Percentiles rank a stretch among this genome's conserved stretches.
Evolutionary conservation across 2,329 filamentous ascomycete species (phyloP).

Genomic region (Xylariaceae sp.): DNA sequence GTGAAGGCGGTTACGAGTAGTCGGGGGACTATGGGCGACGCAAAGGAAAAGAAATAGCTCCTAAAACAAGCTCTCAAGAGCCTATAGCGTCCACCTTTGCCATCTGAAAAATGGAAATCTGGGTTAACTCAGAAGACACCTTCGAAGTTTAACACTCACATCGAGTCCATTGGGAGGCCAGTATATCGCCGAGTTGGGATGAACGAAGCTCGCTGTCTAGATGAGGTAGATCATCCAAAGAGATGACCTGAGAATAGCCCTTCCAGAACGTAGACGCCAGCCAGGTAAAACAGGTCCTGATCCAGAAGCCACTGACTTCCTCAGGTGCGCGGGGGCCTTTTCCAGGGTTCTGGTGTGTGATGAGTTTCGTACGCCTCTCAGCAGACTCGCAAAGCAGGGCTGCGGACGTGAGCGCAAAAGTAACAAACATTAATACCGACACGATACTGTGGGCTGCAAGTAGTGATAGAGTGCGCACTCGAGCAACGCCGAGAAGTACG

Average conservation of each 20-base stretch:
- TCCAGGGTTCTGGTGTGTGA: not conserved
- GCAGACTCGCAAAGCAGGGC: conserved; percentile 4
- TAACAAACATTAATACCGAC: conserved; percentile 5
- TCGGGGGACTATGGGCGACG: conserved; percentile 4
- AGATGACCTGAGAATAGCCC: conserved; percentile 7
- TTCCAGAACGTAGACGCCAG: conserved; percentile 7
- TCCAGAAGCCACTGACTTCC: conserved; percentile 7
- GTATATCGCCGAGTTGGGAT: too few species aligned
- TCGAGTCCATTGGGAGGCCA: too few species aligned
- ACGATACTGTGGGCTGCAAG: not conserved
- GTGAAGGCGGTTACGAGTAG: conserved; percentile 6
- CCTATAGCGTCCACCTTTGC: conserved; percentile 2
- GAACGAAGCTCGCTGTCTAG: conserved; percentile 10
- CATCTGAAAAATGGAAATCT: not conserved
- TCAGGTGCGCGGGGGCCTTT: conserved; percentile 4
- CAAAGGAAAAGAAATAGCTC: conserved; percentile 3
- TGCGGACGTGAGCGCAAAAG: conserved; percentile 2
- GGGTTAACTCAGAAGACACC: too few species aligned
- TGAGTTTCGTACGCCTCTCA: not conserved
- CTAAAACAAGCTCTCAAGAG: conserved; percentile 5
- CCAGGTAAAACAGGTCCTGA: conserved; percentile 8
- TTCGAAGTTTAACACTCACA: too few species aligned
- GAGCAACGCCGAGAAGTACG: conserved; percentile 3
- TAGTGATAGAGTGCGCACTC: conserved; percentile 10
- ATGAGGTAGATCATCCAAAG: conserved; percentile 5